Base-by-base conservation (phyloP, 1,284 basidiomycete genomes). In the Sporisorium exsertum region DNA sequence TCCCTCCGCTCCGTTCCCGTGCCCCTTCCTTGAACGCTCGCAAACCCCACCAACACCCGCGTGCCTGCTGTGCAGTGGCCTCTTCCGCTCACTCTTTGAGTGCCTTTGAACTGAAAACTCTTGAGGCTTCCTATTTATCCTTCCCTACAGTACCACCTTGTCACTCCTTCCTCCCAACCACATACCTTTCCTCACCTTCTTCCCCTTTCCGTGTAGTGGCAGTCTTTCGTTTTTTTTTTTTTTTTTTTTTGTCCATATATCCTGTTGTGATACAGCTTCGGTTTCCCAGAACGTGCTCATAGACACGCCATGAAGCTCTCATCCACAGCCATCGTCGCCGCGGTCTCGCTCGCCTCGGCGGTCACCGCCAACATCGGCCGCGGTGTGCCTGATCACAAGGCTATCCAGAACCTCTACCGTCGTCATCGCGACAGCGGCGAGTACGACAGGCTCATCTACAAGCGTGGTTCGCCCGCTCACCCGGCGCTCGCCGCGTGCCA, bases 351-450 rank as follows among this genome's bases (percentile, higher is more conserved):
- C 43, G 68, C 68, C 62, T 64, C 68, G 16, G 26, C 72, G 15
- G 77, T 66, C 53, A 47, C 59, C 12, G 77, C 77, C 56, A 70
- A 65, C 73, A 80, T 80, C 32, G 78, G 78, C n/a, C 66, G 69
- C 20, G 78, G 78, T 46, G 70, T 80, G 5, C 73, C 78, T 20
- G 73, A 79, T 43, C 55, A 50, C 42, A 58, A 72, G 40, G 37
- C 55, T 51, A 63, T 76, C 12, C 65, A 72, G 51, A 61, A 69
- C 65, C 70, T 77, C 47, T 77, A 77, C 63, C 45, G 49, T 18
- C 69, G 74, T 5, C 62, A 64, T 50, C 65, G 74, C 35, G 74
- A 72, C 45, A 72, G 61, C 20, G 74, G 74, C n/a, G 59, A 69
- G 20, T 77, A 77, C 66, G 7, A 72, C 35, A 70, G 69, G 49